phyloP scores from a whole-genome alignment of 345 rosid species.

The Dipteronia sinensis region DNA sequence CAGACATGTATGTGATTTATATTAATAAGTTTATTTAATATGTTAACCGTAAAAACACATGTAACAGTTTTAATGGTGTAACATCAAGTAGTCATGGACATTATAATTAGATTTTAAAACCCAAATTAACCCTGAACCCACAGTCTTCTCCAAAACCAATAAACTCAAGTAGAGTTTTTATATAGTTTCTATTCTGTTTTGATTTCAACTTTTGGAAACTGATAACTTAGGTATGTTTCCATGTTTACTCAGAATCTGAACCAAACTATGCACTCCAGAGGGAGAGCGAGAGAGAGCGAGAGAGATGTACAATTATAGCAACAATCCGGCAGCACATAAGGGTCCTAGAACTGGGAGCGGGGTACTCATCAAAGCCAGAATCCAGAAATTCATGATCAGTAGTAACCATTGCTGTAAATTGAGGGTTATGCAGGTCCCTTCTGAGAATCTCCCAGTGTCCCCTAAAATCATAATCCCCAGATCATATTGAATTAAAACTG shows the following conservation, averaged over 20 bases:
- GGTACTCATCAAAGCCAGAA: slow-evolving; percentile 48
- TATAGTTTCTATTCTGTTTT: background rate
- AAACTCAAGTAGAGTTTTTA: background rate
- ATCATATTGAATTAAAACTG: background rate
- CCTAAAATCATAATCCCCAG: slow-evolving; percentile 28
- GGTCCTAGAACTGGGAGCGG: slow-evolving; percentile 53
- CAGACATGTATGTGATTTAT: background rate
- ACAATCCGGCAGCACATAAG: slow-evolving; percentile 67
- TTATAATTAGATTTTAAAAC: background rate
- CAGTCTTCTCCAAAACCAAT: too few species aligned
- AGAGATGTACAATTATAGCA: slow-evolving; percentile 59
- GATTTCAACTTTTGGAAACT: background rate
- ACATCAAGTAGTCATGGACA: background rate
- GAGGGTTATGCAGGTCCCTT: slow-evolving; percentile 50
- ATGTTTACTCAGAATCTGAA: background rate
- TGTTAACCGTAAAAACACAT: background rate
- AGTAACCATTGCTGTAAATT: slow-evolving; percentile 47
- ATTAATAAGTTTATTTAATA: too few species aligned
- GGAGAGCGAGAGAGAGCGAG: slow-evolving; percentile 22
- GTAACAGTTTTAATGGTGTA: background rate
- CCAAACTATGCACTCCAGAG: background rate
- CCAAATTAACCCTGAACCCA: background rate
- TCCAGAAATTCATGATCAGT: slow-evolving; percentile 40
- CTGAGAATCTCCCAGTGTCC: slow-evolving; percentile 66
- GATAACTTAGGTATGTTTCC: background rate